A percentile compares a stretch with the other conserved stretches of the same genome.
phyloP scores from a whole-genome alignment of 352 stramenopile genomes.

The Pythium graminicola region DNA sequence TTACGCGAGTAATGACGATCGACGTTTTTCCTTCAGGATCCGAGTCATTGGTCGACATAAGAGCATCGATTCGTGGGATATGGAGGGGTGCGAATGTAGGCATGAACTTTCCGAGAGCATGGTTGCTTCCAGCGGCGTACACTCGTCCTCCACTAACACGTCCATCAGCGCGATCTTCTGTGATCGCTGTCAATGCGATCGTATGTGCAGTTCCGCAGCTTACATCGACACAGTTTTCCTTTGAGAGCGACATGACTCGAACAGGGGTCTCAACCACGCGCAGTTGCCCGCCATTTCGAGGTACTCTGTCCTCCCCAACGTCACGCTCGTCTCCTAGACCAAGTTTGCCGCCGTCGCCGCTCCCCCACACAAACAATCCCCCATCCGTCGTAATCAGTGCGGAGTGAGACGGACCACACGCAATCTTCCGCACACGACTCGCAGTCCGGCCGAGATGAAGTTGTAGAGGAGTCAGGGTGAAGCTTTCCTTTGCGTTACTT shows the following conservation, averaged over 20 bases:
- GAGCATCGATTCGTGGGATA: conserved; percentile 6
- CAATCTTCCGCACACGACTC: conserved; percentile 47
- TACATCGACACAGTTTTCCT: conserved; percentile 54
- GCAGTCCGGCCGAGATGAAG: conserved; percentile 25
- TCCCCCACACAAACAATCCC: conserved; percentile 65
- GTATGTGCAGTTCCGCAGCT: conserved; percentile 65
- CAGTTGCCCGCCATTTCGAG: conserved; percentile 47
- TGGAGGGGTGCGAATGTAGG: conserved; percentile 40
- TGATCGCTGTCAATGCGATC: conserved; percentile 35
- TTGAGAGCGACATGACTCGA: conserved; percentile 29
- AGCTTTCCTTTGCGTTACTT: conserved; percentile 39
- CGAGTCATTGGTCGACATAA: neutral
- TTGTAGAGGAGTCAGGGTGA: conserved; percentile 49
- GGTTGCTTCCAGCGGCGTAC: conserved; percentile 60
- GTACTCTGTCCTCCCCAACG: conserved; percentile 51
- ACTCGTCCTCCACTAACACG: conserved; percentile 29
- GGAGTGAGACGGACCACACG: conserved; percentile 72
- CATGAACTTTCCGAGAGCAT: conserved; percentile 56
- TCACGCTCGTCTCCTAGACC: conserved; percentile 60
- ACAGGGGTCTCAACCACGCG: conserved; percentile 34
- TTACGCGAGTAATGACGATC: conserved; percentile 35
- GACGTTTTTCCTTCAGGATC: neutral
- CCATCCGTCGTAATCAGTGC: conserved; percentile 53
- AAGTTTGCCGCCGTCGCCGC: conserved; percentile 60
- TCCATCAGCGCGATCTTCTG: conserved; percentile 5